Base-by-base conservation (phyloP, 345 rosid species). In the Heritiera fomes region DNA sequence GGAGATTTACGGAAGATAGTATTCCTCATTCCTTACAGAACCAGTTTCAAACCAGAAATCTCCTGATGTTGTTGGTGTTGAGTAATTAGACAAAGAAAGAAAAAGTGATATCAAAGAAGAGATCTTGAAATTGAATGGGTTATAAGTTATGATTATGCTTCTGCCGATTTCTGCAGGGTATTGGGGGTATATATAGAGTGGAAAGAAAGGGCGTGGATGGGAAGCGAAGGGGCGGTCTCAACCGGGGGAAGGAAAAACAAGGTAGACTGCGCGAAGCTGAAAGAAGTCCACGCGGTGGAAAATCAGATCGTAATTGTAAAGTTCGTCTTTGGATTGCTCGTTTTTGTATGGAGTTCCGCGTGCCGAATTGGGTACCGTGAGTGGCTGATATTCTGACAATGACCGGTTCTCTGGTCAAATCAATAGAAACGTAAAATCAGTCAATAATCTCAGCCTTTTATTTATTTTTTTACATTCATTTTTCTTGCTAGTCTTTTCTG, bases 1-100 rank as follows among this genome's bases (percentile, higher is more conserved):
- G 87, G 61, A 2, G 88, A 67, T 18, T 83, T 82, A 55, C 55
- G 76, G 60, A 84, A 71, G 4, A 80, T 61, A 65, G 58, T 75
- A 77, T 72, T 82, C 77, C 75, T 82, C 86, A 82, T 84, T 49
- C 79, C 49, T 76, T 63, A 15, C 6, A 12, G 7, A 14, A 11
- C 2, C 28, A 73, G 62, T 11, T 41, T 5, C 32, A 46, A 23
- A 69, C 14, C 66, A 5, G 17, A 69, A 18, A 28, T 23, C 28
- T 23, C 28, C 28, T 34, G 38, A 34, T 23, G 28, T 20, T 15
- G 34, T 5, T 23, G 56, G 46, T 5, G 62, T 32, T 71, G 23
- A 13, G 47, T 18, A 5, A 9, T 18, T 1, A 72, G n/a, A 49
- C 67, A 40, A 46, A 46, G 34, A 34, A 34, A 34, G 38, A 34